These are phyloP conservation scores for Paramecium biaurelia DNA, from an alignment of 73 alveolate species.

Conservation along the genomic window DNA sequence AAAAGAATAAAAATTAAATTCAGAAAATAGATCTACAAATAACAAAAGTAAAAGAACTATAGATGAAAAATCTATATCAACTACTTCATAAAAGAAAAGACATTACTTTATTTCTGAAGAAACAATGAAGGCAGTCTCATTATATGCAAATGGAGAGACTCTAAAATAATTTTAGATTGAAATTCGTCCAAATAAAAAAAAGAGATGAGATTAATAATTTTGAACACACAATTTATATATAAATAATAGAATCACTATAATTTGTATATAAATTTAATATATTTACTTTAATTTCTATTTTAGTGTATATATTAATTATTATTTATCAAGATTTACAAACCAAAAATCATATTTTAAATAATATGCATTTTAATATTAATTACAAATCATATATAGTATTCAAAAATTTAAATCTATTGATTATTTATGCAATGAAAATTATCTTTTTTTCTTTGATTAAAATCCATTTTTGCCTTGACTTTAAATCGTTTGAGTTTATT, in stretches of 20 bases:
- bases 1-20: neutral
- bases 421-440: neutral
- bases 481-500: neutral
- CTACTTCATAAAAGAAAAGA: slow-evolving; percentile 3
- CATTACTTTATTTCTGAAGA: slow-evolving; percentile 17
- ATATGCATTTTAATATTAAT: neutral
- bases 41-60: slow-evolving; percentile 16
- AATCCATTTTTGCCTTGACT: neutral
- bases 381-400: neutral
- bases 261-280: neutral
- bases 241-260: neutral
- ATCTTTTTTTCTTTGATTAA: neutral
- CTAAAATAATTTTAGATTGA: neutral
- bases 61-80: slow-evolving; percentile 11
- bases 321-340: no score
- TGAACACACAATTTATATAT: neutral
- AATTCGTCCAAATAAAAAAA: slow-evolving; percentile 11
- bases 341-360: no score
- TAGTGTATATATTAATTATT: no score
- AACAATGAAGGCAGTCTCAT: neutral
- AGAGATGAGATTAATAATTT: neutral
- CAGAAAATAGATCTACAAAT: slow-evolving; percentile 29
- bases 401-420: neutral
- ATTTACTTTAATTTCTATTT: no score
- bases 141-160: slow-evolving; percentile 25